Percentiles rank a stretch among this genome's conserved stretches.
Evolutionary conservation across 2,329 filamentous ascomycete species (phyloP).

Genomic region (Davidsoniella eucalypti): DNA sequence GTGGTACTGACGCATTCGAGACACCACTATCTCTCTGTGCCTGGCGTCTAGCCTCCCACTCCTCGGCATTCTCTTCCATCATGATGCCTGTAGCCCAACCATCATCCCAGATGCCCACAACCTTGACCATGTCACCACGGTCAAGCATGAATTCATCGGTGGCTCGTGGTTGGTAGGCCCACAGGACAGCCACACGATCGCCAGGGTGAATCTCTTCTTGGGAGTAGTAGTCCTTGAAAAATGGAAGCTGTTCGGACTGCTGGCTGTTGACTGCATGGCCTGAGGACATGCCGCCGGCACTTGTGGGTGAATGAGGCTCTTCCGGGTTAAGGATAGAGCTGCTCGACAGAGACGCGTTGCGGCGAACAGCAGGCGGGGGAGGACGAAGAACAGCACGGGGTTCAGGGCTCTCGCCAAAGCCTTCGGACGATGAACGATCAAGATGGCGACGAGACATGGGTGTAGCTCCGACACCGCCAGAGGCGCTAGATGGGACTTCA

Average conservation of each 20-base stretch:
- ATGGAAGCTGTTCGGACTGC: conserved; percentile 86
- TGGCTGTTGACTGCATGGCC: conserved; percentile 70
- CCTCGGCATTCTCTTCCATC: conserved; percentile 66
- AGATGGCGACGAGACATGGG: conserved; percentile 22
- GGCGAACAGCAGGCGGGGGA: conserved; percentile 43
- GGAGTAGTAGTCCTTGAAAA: conserved; percentile 98
- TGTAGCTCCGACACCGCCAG: conserved; percentile 6
- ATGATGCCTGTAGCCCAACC: conserved; percentile 93
- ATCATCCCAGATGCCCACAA: conserved; percentile 97
- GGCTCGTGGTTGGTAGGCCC: conserved; percentile 92
- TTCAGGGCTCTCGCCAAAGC: conserved; percentile 54
- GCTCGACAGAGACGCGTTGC: conserved; percentile 81
- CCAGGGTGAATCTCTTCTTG: conserved; percentile 88
- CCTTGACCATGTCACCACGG: conserved; percentile 92
- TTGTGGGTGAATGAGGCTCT: conserved; percentile 58
- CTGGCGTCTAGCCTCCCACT: conserved; percentile 65
- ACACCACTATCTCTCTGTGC: conserved; percentile 85
- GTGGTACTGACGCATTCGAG: conserved; percentile 54
- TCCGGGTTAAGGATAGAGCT: conserved; percentile 57
- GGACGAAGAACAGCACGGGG: conserved; percentile 45
- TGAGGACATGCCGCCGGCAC: conserved; percentile 61
- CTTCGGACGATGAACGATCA: conserved; percentile 53
- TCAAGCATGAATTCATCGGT: conserved; percentile 87
- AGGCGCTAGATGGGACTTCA: conserved; percentile 33
- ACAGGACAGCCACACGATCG: conserved; percentile 78